A percentile compares a stretch with the other conserved stretches of the same genome.
Evolutionary conservation across 345 rosid species (phyloP).

Genomic region (Citrus reticulata): DNA sequence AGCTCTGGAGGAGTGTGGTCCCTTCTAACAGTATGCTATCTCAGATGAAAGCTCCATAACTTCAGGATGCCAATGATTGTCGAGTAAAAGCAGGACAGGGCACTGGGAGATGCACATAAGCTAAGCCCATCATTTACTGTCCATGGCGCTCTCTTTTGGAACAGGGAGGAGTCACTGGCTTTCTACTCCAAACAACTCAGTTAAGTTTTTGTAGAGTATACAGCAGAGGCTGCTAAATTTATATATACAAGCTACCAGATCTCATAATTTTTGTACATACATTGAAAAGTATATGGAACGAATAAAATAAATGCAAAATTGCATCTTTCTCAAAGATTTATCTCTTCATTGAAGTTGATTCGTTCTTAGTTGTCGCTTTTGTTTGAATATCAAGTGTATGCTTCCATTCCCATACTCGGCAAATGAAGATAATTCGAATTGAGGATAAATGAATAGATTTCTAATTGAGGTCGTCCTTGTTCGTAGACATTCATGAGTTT

Average conservation of each 20-base stretch:
- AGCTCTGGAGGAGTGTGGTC: not conserved
- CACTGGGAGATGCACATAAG: not conserved
- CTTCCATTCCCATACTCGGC: too few species aligned
- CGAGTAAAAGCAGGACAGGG: not conserved
- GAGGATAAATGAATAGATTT: too few species aligned
- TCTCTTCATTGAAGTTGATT: not conserved
- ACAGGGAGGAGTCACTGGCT: not conserved
- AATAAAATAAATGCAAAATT: conserved; percentile 13
- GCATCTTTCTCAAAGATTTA: not conserved
- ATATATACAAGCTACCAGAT: conserved; percentile 8
- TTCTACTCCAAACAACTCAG: not conserved
- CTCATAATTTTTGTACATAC: conserved; percentile 31
- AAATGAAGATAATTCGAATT: not conserved
- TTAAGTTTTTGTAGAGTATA: conserved; percentile 25
- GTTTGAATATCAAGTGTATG: not conserved
- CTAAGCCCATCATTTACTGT: not conserved
- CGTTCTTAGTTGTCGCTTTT: not conserved
- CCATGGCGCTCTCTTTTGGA: not conserved
- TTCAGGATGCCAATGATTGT: not conserved
- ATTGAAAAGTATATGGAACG: conserved; percentile 12
- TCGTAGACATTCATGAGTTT: not conserved
- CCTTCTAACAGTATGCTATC: not conserved
- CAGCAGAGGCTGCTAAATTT: not conserved
- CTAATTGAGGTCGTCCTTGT: not conserved
- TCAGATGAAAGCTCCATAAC: not conserved